Percentiles rank a stretch among this genome's conserved stretches.
Conservation (phyloP, 345 rosid genomes). For the Gossypium arboreum region DNA sequence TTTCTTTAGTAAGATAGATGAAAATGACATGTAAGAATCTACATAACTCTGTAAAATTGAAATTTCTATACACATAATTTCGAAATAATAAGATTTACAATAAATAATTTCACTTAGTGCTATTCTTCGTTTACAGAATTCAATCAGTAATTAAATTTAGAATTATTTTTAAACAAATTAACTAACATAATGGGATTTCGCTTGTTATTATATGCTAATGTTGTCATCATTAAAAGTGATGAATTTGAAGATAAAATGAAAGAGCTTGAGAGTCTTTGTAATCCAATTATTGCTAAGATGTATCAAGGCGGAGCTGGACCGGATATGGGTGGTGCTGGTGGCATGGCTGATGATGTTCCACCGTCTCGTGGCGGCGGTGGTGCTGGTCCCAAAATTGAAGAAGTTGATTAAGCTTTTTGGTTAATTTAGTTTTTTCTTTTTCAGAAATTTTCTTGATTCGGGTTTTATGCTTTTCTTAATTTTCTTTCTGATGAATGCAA, state of each 20-base stretch:
- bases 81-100: no score
- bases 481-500: background rate
- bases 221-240: no score
- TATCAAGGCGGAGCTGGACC: conserved; percentile 39
- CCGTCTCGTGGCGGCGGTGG: conserved; percentile 32
- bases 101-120: no score
- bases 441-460: background rate
- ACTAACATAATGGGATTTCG: no score
- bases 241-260: conserved; percentile 65
- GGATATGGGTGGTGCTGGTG: conserved; percentile 28
- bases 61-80: no score
- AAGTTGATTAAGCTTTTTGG: conserved; percentile 42
- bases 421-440: background rate
- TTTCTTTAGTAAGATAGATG: no score
- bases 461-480: background rate
- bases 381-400: conserved; percentile 69
- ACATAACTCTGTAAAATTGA: no score
- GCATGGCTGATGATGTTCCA: conserved; percentile 31
- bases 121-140: no score
- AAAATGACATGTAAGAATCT: no score
- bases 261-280: conserved; percentile 55
- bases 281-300: conserved; percentile 55
- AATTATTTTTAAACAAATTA: no score
- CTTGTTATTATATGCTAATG: no score
- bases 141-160: no score